These are phyloP conservation scores for Hypoxylon trugodes DNA, from an alignment of 495 filamentous ascomycete species.

Conservation along the genomic window DNA sequence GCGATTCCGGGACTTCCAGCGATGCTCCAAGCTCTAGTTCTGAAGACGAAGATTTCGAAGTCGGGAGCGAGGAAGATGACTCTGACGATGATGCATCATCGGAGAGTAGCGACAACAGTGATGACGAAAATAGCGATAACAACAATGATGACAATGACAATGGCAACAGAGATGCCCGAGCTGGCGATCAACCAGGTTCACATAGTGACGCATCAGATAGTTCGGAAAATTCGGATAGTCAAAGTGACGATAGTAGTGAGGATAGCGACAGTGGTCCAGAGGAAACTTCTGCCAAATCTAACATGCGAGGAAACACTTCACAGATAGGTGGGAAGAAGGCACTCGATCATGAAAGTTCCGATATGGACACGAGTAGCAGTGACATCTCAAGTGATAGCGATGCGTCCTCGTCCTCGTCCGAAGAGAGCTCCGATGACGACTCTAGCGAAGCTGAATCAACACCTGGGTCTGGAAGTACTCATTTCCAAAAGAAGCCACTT, in stretches of 20 bases:
- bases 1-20: slow-evolving; percentile 41
- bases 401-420: slow-evolving; percentile 26
- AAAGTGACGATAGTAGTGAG: slow-evolving; percentile 25
- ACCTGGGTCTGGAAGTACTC: slow-evolving; percentile 13
- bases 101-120: neutral
- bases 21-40: slow-evolving; percentile 28
- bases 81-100: neutral
- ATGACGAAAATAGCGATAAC: slow-evolving; percentile 27
- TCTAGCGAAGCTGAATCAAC: slow-evolving; percentile 12
- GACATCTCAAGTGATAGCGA: slow-evolving; percentile 8
- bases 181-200: neutral
- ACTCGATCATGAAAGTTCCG: neutral
- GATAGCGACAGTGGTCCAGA: slow-evolving; percentile 42
- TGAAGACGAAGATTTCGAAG: slow-evolving; percentile 27
- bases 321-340: neutral
- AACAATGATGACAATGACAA: slow-evolving; percentile 26
- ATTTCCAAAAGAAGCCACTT: neutral
- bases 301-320: slow-evolving; percentile 44
- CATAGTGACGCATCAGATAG: slow-evolving; percentile 12
- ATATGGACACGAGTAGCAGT: neutral
- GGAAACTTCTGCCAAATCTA: slow-evolving; percentile 33
- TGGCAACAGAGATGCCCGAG: slow-evolving; percentile 8
- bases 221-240: slow-evolving; percentile 14
- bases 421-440: slow-evolving; percentile 23
- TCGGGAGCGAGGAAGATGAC: slow-evolving; percentile 24